These are phyloP conservation scores for Syzygium syzygioides DNA, from an alignment of 441 rosid genomes.

Conservation along the genomic window DNA sequence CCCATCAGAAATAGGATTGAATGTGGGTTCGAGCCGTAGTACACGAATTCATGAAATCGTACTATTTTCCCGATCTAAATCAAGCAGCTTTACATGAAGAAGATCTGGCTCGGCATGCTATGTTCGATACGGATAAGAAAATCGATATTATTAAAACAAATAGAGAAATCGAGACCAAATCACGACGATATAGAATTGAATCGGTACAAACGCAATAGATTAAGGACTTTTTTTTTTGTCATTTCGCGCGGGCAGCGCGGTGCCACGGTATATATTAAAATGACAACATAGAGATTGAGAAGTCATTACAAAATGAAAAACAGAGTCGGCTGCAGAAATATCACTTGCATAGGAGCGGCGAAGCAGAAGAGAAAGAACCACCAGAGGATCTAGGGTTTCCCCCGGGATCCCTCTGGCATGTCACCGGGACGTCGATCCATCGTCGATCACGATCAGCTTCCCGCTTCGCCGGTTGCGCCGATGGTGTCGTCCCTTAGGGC, in stretches of 20 bases:
- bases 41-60: not conserved
- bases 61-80: not conserved
- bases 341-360: not conserved
- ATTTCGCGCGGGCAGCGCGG: not conserved
- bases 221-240: not conserved
- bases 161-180: not conserved
- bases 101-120: accelerated
- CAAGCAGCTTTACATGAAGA: not conserved
- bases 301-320: not conserved
- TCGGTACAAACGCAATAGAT: accelerated
- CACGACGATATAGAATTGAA: not conserved
- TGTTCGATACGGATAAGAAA: not conserved
- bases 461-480: not conserved
- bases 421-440: not conserved
- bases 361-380: not conserved
- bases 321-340: not conserved
- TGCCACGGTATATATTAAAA: not conserved
- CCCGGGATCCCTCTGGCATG: constrained; percentile 27
- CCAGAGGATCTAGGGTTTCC: constrained; percentile 62
- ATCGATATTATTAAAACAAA: not conserved
- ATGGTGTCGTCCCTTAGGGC: not conserved
- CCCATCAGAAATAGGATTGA: not conserved
- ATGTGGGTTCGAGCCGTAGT: accelerated
- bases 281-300: not conserved
- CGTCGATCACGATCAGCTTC: not conserved